Conservation (phyloP, 2,329 filamentous ascomycete species). For the Sclerotinia spermophila region DNA sequence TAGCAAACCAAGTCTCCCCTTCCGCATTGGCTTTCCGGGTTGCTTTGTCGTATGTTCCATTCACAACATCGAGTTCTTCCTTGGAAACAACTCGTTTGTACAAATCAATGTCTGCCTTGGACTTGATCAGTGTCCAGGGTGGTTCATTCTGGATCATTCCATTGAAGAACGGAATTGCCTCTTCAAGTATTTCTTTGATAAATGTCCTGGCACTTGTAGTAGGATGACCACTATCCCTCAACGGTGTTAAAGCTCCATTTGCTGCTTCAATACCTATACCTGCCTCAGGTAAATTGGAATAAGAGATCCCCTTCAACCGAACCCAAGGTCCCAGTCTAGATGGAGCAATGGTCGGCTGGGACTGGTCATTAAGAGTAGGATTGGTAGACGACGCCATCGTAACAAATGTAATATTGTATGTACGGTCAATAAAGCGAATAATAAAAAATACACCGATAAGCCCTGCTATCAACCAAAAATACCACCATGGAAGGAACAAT, state of each 20-base stretch:
- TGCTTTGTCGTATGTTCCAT: slow-evolving; percentile 26
- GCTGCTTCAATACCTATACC: slow-evolving; percentile 27
- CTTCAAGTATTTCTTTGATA: slow-evolving; percentile 50
- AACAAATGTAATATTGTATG: neutral
- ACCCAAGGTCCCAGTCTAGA: slow-evolving; percentile 45
- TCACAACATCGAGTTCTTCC: slow-evolving; percentile 43
- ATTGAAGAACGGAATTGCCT: slow-evolving; percentile 57
- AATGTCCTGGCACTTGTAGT: slow-evolving; percentile 45
- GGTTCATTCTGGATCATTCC: slow-evolving; percentile 47
- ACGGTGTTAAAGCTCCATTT: slow-evolving; percentile 12
- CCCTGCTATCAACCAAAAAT: neutral
- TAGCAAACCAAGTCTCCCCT: slow-evolving; percentile 60
- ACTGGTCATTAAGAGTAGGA: neutral
- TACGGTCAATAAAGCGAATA: neutral
- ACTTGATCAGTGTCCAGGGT: slow-evolving; percentile 48
- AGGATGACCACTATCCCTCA: slow-evolving; percentile 16
- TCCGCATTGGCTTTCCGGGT: slow-evolving; percentile 35
- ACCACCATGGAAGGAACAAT: neutral
- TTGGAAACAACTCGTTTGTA: slow-evolving; percentile 49
- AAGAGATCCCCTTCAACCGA: slow-evolving; percentile 51
- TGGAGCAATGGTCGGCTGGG: slow-evolving; percentile 22
- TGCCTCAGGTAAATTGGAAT: slow-evolving; percentile 46
- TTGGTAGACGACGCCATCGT: slow-evolving; percentile 6
- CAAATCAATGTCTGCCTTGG: slow-evolving; percentile 49
- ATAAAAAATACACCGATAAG: neutral